These are phyloP conservation scores for Neurospora pannonica DNA, from an alignment of 495 filamentous ascomycete species.

Conservation along the genomic window DNA sequence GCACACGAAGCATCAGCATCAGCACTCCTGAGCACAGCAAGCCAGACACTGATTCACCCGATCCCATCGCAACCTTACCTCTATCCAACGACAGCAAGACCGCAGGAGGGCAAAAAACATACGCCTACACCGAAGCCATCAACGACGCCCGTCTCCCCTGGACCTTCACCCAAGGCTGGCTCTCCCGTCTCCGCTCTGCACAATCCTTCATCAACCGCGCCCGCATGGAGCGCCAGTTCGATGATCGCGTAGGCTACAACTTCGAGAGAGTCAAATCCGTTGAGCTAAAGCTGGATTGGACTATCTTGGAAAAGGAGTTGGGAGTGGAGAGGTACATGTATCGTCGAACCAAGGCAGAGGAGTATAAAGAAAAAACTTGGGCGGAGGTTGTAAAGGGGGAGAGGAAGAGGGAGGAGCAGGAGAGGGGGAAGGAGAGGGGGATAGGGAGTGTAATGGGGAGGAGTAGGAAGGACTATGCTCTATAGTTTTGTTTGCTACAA, in stretches of 20 bases:
- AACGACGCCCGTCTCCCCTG: conserved; percentile 9
- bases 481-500: background rate
- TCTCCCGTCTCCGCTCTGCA: conserved; percentile 6
- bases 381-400: background rate
- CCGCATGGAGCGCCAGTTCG: conserved; percentile 12
- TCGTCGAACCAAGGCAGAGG: background rate
- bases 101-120: no score
- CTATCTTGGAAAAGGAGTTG: background rate
- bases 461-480: background rate
- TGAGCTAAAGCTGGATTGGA: background rate
- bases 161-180: conserved; percentile 18
- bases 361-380: background rate
- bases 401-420: background rate
- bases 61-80: no score
- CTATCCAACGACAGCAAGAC: no score
- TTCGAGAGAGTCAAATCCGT: background rate
- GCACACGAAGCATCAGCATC: no score
- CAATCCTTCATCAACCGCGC: conserved; percentile 12
- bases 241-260: rapidly evolving
- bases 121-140: background rate
- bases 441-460: background rate
- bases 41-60: no score
- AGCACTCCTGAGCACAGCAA: no score
- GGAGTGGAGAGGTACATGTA: background rate
- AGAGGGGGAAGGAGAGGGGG: background rate